Base-by-base conservation (phyloP, 768 basidiomycete species). In the Leccinum longicurvipes region DNA sequence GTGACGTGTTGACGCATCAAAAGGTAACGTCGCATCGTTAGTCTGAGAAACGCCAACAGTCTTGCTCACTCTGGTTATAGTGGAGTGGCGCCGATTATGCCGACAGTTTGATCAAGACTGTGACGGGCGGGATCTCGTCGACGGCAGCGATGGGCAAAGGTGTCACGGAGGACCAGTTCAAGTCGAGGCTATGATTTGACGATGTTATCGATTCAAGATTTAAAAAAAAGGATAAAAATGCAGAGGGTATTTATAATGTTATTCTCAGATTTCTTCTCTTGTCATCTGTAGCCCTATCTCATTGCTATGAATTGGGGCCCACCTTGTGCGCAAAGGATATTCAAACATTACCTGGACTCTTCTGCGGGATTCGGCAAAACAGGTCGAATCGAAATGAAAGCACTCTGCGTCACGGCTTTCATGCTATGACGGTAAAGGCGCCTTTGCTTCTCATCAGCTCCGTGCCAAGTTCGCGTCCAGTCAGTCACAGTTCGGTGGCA, bases 141-240 rank as follows among this genome's bases (percentile, higher is more conserved):
- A 98, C 96, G 10, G 83, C 95, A n/a, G 96, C 97, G n/a, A 98
- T 98, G 96, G 97, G 96, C 49, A 85, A 86, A 63, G 96, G 96
- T 54, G 93, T 96, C 28, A 97, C 94, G 0, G 94, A 97, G 75
- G 73, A 85, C 34, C 94, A 96, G 72, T 97, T 96, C 74, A 66
- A 63, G 57, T 47, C 74, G 31, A 83, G 77, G 64, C 64, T 83
- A 59, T 83, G 63, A 75, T 48, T 19, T 39, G 45, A 46, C 8
- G 25, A 47, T 4, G 29, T 17, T n/a, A 39, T 47, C 19, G 14
- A 24, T 34, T 34, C 0, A 31, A 19, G 6, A 11, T n/a, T n/a
- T n/a, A 6, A 1, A 12, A 32, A 15, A 44, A 25, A 45, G 17
- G 45, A 44, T n/a, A 17, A 10, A 44, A 12, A 31, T 31, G 31